Conservation (phyloP, 2,329 filamentous ascomycete species). For the Pestalotiopsis sp. region DNA sequence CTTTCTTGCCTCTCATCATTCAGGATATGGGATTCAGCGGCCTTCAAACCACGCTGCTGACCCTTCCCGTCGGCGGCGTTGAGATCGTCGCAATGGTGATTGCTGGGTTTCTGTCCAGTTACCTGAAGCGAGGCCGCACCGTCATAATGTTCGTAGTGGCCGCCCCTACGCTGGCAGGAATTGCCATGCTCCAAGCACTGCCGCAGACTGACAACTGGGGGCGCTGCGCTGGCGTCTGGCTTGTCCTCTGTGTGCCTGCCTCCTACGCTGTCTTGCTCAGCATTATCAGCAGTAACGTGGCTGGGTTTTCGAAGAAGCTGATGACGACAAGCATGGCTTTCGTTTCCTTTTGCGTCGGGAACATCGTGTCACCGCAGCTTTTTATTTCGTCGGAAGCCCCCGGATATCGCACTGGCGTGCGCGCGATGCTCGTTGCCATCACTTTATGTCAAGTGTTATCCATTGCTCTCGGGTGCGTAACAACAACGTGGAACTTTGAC, state of each 20-base stretch:
- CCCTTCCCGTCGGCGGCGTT: not conserved
- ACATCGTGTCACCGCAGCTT: not conserved
- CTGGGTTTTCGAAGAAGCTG: not conserved
- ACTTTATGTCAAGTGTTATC: not conserved
- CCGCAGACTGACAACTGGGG: not conserved
- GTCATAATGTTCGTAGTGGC: not conserved
- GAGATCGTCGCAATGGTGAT: not conserved
- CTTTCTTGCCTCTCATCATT: not conserved
- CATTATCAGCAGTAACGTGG: not conserved
- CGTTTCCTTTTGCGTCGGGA: not conserved
- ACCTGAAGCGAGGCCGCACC: not conserved
- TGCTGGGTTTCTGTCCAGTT: not conserved
- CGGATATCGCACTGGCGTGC: not conserved
- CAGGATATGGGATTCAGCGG: not conserved
- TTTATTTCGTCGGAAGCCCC: not conserved
- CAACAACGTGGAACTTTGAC: not conserved
- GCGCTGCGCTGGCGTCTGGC: not conserved
- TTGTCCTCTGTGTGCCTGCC: not conserved
- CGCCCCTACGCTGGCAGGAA: not conserved
- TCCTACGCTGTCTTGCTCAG: not conserved
- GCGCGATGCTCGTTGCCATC: not conserved
- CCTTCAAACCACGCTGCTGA: not conserved
- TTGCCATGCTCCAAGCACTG: not conserved
- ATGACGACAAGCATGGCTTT: not conserved
- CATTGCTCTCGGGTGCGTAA: not conserved